Conservation (phyloP, 768 basidiomycete species). For the Boletus tomentosulus region DNA sequence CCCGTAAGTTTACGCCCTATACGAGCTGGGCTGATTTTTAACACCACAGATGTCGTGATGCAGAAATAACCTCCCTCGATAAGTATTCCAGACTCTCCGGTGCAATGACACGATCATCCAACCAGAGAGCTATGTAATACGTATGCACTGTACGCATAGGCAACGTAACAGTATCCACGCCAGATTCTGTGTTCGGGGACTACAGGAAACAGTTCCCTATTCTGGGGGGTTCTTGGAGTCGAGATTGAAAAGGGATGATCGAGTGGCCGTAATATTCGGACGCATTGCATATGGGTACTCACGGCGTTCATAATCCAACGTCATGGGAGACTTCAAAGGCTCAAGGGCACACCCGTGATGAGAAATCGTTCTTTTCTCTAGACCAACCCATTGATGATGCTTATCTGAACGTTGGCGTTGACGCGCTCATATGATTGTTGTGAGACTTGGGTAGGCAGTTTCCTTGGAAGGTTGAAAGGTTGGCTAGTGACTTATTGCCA, state of each 20-base stretch:
- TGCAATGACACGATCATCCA: constrained; percentile 70
- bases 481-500: neutral
- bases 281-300: neutral
- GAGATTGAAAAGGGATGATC: neutral
- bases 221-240: neutral
- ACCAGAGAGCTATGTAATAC: constrained; percentile 46
- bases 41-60: neutral
- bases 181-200: constrained; percentile 59
- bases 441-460: neutral
- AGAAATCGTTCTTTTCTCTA: neutral
- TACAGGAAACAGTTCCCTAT: constrained; percentile 51
- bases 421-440: neutral
- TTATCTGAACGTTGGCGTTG: neutral
- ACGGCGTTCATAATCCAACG: too few relatives aligned
- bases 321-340: neutral
- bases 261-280: neutral
- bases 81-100: neutral
- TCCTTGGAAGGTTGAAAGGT: neutral
- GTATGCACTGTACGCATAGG: constrained; percentile 41
- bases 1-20: neutral
- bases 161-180: constrained; percentile 59
- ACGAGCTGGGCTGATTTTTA: too few relatives aligned
- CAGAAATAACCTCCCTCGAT: neutral
- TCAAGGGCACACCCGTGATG: neutral
- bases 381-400: neutral